phyloP scores from a whole-genome alignment of 768 basidiomycete species.

The Strobilomyces dryophilus region DNA sequence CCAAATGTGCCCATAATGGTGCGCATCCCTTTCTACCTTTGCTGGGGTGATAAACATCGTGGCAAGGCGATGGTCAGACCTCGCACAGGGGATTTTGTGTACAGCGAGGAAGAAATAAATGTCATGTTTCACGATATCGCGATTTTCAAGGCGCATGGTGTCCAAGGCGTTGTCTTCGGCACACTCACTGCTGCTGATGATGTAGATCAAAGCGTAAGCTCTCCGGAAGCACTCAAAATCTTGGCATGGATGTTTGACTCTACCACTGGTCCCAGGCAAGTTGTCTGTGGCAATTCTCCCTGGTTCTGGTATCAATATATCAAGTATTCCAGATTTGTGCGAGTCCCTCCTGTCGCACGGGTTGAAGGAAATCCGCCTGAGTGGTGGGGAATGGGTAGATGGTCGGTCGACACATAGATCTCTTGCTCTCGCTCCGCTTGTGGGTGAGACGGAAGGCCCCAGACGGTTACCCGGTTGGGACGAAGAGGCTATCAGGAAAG shows the following conservation, averaged over 20 bases:
- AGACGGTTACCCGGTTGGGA: too few relatives aligned
- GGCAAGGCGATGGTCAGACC: slow-evolving; percentile 76
- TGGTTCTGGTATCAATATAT: slow-evolving; percentile 69
- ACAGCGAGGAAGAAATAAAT: slow-evolving; percentile 58
- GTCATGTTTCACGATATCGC: slow-evolving; percentile 76
- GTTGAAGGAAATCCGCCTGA: slow-evolving; percentile 68
- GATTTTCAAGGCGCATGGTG: slow-evolving; percentile 51
- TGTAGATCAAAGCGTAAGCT: slow-evolving; percentile 50
- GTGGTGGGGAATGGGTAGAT: slow-evolving; percentile 62
- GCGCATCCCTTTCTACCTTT: slow-evolving; percentile 28
- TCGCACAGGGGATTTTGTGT: slow-evolving; percentile 74
- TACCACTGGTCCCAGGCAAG: slow-evolving; percentile 7
- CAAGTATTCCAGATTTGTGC: slow-evolving; percentile 49
- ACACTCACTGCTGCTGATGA: slow-evolving; percentile 52
- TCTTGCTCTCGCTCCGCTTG: too few relatives aligned
- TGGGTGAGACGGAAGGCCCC: too few relatives aligned
- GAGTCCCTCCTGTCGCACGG: slow-evolving; percentile 50
- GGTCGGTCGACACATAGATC: slow-evolving; percentile 49
- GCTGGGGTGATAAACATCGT: not conserved
- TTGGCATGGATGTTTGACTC: slow-evolving; percentile 39
- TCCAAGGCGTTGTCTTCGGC: slow-evolving; percentile 67
- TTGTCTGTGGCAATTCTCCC: slow-evolving; percentile 48
- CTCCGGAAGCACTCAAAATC: slow-evolving; percentile 36
- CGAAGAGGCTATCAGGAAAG: slow-evolving; percentile 45
- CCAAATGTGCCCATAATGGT: slow-evolving; percentile 69